A percentile compares a stretch with the other conserved stretches of the same genome.
Conservation (phyloP, 108 stramenopile species). For the Skeletonema grethae region DNA sequence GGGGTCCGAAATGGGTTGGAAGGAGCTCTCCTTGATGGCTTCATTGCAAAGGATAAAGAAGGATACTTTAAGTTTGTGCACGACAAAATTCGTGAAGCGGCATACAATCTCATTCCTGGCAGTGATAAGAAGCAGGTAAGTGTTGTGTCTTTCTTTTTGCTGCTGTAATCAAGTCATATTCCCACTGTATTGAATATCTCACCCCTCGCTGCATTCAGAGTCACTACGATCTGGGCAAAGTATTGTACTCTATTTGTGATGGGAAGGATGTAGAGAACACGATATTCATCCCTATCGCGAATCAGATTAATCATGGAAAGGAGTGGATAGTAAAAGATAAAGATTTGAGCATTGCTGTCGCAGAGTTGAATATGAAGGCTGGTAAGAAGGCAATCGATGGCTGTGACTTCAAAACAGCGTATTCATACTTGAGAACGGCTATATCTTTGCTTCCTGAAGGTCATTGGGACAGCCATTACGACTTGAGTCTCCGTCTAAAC, state of each 20-base stretch:
- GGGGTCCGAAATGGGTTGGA: constrained; percentile 14
- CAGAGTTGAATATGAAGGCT: constrained; percentile 26
- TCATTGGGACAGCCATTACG: constrained; percentile 3
- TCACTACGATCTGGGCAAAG: constrained; percentile 4
- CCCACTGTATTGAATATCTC: too few species aligned
- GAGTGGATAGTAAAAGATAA: background rate
- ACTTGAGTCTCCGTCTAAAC: constrained; percentile 12
- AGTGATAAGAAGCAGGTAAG: constrained; percentile 15
- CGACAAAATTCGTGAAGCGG: constrained; percentile 59
- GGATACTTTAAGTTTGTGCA: constrained; percentile 39
- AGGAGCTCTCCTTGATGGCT: constrained; percentile 20
- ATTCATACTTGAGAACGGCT: background rate
- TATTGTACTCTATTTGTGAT: background rate
- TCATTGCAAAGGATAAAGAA: constrained; percentile 15
- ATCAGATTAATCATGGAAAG: constrained; percentile 11
- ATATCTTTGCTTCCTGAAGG: constrained; percentile 5
- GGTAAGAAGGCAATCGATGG: constrained; percentile 19
- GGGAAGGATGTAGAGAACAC: background rate
- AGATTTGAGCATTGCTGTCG: constrained; percentile 2
- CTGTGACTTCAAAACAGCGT: background rate
- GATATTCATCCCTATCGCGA: background rate
- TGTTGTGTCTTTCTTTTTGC: background rate
- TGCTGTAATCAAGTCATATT: background rate
- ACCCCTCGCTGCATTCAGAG: background rate
- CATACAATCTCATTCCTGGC: constrained; percentile 50